Percentiles rank a stretch among this genome's conserved stretches.
Conservation (phyloP, 2,329 filamentous ascomycete species). For the Thermothelomyces thermophilus region DNA sequence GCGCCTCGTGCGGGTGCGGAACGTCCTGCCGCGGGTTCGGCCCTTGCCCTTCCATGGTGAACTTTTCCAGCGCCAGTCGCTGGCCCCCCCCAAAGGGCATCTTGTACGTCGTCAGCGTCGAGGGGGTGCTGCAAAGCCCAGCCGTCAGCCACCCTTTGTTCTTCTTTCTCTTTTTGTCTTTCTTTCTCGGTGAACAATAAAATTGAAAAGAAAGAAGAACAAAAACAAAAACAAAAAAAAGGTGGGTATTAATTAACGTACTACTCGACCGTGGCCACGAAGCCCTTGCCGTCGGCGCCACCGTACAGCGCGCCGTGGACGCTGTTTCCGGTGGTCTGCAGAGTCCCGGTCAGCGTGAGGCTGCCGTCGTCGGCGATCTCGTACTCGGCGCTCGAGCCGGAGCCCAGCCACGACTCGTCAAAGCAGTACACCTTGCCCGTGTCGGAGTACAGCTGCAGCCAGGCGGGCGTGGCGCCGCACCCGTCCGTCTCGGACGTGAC, state of each 20-base stretch:
- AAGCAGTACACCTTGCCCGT: slow-evolving; percentile 22
- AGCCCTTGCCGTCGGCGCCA: slow-evolving; percentile 32
- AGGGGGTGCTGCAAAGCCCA: slow-evolving; percentile 38
- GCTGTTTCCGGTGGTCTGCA: slow-evolving; percentile 30
- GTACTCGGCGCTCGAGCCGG: slow-evolving; percentile 19
- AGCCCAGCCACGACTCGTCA: slow-evolving; percentile 22
- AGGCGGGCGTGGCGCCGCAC: slow-evolving; percentile 21
- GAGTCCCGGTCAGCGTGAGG: slow-evolving; percentile 31
- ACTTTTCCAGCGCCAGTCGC: slow-evolving; percentile 31
- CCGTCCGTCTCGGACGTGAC: slow-evolving; percentile 18
- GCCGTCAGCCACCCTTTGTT: no score
- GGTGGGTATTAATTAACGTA: no score
- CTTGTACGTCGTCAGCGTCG: slow-evolving; percentile 38
- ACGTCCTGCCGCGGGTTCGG: slow-evolving; percentile 46
- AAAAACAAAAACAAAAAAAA: no score
- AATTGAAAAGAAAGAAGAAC: background rate
- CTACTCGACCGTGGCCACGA: slow-evolving; percentile 41
- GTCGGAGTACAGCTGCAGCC: slow-evolving; percentile 20
- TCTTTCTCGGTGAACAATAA: background rate
- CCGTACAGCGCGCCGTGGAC: slow-evolving; percentile 38
- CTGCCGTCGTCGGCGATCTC: slow-evolving; percentile 25
- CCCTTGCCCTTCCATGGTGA: slow-evolving; percentile 37
- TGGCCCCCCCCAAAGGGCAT: slow-evolving; percentile 25
- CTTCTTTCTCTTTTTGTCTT: background rate
- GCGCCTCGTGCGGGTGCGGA: slow-evolving; percentile 48